Conservation (phyloP, 805 yeast genomes). For the Debaryomyces maramus region DNA sequence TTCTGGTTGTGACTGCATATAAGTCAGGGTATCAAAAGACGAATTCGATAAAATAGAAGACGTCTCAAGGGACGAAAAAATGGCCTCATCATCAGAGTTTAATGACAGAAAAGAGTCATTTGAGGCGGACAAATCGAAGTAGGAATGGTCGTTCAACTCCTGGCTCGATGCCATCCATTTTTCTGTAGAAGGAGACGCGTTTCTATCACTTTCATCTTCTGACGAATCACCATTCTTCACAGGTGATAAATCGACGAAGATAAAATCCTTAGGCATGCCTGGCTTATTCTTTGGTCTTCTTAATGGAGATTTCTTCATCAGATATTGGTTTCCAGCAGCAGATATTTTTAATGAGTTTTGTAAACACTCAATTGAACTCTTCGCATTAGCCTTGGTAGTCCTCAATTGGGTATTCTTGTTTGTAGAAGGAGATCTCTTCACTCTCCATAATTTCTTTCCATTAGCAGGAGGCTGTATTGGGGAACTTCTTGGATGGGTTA, state of each 20-base stretch:
- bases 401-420: constrained; percentile 5
- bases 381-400: constrained; percentile 11
- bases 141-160: neutral
- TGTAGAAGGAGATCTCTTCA: constrained; percentile 28
- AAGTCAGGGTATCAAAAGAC: constrained; percentile 6
- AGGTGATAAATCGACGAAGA: constrained; percentile 47
- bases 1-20: constrained; percentile 16
- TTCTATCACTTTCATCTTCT: constrained; percentile 6
- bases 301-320: constrained; percentile 38
- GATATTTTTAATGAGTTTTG: constrained; percentile 43
- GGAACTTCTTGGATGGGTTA: neutral
- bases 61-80: constrained; percentile 13
- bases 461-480: constrained; percentile 38
- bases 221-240: constrained; percentile 28
- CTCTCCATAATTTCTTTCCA: constrained; percentile 48
- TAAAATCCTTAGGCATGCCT: constrained; percentile 46
- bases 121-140: neutral
- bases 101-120: constrained; percentile 17
- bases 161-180: neutral
- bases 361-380: constrained; percentile 36
- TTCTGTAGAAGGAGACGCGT: constrained; percentile 1
- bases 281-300: constrained; percentile 46
- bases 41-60: constrained; percentile 7
- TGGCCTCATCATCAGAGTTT: constrained; percentile 20
- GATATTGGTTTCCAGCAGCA: constrained; percentile 37